Conservation (phyloP, 805 yeast genomes). For the Saccharomyces kudriavzevii region DNA sequence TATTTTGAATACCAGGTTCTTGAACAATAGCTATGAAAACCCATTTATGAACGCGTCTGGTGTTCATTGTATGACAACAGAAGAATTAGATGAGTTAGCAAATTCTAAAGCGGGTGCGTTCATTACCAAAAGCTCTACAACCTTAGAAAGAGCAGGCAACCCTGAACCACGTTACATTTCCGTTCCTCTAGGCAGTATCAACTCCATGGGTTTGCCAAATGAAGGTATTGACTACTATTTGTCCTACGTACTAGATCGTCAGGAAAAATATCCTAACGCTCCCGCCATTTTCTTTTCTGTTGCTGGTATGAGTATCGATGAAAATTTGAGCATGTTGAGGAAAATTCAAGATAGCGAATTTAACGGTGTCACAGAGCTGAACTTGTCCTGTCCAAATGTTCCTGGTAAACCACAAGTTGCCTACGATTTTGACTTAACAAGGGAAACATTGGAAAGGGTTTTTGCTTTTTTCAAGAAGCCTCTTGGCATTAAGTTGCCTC, state of each 20-base stretch:
- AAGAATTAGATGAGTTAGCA: conserved; percentile 22
- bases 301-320: conserved; percentile 28
- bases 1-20: conserved; percentile 16
- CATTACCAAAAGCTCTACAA: conserved; percentile 27
- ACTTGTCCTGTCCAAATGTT: conserved; percentile 30
- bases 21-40: conserved; percentile 16
- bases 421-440: conserved; percentile 25
- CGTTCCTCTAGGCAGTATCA: conserved; percentile 28
- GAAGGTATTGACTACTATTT: conserved; percentile 26
- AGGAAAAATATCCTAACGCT: conserved; percentile 10
- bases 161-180: conserved; percentile 27
- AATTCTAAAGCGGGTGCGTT: conserved; percentile 23
- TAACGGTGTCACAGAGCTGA: conserved; percentile 24
- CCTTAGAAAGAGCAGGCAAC: conserved; percentile 22
- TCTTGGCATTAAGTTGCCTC: conserved; percentile 27
- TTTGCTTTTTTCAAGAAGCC: conserved; percentile 26
- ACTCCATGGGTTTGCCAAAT: conserved; percentile 30
- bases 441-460: conserved; percentile 18
- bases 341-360: conserved; percentile 23
- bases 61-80: conserved; percentile 26
- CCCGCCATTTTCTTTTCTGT: conserved; percentile 23
- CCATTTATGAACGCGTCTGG: conserved; percentile 31
- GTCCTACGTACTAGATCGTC: conserved; percentile 19
- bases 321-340: conserved; percentile 18
- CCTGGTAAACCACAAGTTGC: conserved; percentile 31